Evolutionary conservation across 192 early-diverging fungal genomes (phyloP), one percentile per base, ranked within the genome.

Genomic region (Phlyctochytrium arcticum): DNA sequence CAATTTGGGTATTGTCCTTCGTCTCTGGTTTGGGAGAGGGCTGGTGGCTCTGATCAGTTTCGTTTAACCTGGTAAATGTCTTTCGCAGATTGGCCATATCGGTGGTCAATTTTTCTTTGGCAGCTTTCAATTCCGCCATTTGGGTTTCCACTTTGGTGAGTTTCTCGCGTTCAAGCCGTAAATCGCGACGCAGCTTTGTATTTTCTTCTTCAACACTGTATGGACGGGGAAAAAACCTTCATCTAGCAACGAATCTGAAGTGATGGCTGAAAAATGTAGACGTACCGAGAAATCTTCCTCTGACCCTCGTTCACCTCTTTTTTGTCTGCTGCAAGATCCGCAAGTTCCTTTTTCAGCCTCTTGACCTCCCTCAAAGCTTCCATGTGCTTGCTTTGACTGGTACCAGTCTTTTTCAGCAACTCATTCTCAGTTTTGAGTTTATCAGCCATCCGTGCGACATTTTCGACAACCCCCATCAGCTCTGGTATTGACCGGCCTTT

Each of bases 121-220:
- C 37, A 10, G 65, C 30, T 10, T 56, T 32, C 17, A 79, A 44
- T 36, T 72, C 58, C 34, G 69, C 48, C 21, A 56, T 26, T 24
- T 44, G 23, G 4, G 50, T 35, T 6, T 48, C 33, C 3, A 60
- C 49, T 29, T 70, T 50, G 19, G 42, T 36, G 29, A 37, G 42
- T 36, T 62, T 72, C 19, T 75, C 71, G 17, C 19, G 26, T 12
- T 79, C 73, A 36, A 50, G 47, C 6, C 69, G 56, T 3, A 75
- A 12, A 29, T 68, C 60, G 15, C 35, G 57, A 19, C 70, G 61
- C 9, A 79, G 54, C 54, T 75, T 75, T 3, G 42, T 35, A 39
- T 73, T 79, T 47, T 75, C 74, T 27, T 62, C 54, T 54, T 79
- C 77, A 5, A 75, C 54, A 37, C 73, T 75, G 54, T 6, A 7